Conservation (phyloP, 2,329 filamentous ascomycete species). For the Fonsecaea multimorphosa region DNA sequence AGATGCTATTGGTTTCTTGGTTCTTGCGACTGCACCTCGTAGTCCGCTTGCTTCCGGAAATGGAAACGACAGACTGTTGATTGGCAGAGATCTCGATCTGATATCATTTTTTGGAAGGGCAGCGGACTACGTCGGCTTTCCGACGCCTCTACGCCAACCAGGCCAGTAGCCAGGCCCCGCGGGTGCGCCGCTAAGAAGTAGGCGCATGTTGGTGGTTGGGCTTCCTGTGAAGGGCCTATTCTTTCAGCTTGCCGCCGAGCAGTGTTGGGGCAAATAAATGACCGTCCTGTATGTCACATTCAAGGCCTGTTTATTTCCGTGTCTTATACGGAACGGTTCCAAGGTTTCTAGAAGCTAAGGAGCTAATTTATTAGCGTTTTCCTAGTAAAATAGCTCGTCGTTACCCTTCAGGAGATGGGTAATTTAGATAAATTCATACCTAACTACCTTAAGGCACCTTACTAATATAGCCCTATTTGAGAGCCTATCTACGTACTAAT, state of each 20-base stretch:
- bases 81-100: constrained; percentile 22
- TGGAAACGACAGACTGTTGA: constrained; percentile 8
- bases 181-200: background rate
- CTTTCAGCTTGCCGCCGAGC: background rate
- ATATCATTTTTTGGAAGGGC: constrained; percentile 15
- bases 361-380: too few relatives aligned
- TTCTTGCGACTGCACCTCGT: background rate
- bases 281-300: too few relatives aligned
- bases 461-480: too few relatives aligned
- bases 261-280: too few relatives aligned
- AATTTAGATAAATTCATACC: too few relatives aligned
- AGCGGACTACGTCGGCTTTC: constrained; percentile 10
- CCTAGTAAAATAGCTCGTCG: too few relatives aligned
- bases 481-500: too few relatives aligned
- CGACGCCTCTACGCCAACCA: background rate
- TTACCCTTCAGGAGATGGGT: too few relatives aligned
- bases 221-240: background rate
- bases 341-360: too few relatives aligned
- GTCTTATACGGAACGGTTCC: too few relatives aligned
- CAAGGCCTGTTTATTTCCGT: too few relatives aligned
- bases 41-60: background rate
- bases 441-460: too few relatives aligned
- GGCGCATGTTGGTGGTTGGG: background rate
- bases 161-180: background rate
- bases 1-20: background rate